Evolutionary conservation across 176 grass and related monocot species (phyloP), one percentile per base, ranked within the genome.

Genomic region (Oryza brachyantha): DNA sequence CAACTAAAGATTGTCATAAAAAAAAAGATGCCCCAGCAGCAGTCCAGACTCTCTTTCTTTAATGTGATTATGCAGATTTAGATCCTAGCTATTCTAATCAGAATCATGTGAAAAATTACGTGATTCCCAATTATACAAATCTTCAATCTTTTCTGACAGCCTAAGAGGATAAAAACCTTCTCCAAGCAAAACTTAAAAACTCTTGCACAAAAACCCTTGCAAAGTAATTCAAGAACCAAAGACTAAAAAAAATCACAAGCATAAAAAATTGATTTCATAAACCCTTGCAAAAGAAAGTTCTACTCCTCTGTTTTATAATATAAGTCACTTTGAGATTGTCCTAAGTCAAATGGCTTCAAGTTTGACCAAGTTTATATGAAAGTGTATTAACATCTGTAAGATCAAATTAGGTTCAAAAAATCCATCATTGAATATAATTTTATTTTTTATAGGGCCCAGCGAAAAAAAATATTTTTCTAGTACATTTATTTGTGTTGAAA

Each of bases 91-190:
- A 5, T 31, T 36, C 25, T 45, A 40, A 40, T 43, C 12, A 61
- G 22, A 81, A 72, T 21, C 3, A 80, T 80, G 35, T 29, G 39
- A 48, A 88, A 38, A 88, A 39, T 32, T 24, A 42, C 28, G 13
- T 1, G 24, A 68, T 52, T 67, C 29, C 61, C 22, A 74, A 13
- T 58, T 42, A 67, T 19, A 77, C 58, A 73, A 46, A 74, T n/a
- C 6, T 14, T 26, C 35, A 63, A 74, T 24, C 1, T 28, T 69
- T 59, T 22, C 11, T 52, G 14, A 46, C 0, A 64, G 19, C 63
- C 63, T 66, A 66, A n/a, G 31, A 21, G 17, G 16, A 39, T 26
- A 55, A 6, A 61, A 50, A 63, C 60, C 21, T 50, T 79, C 72
- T 59, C 52, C 76, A 67, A 42, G 54, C 57, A 87, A 40, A 74